Evolutionary conservation across 345 rosid species (phyloP).

Genomic region (Eutrema heterophyllum): DNA sequence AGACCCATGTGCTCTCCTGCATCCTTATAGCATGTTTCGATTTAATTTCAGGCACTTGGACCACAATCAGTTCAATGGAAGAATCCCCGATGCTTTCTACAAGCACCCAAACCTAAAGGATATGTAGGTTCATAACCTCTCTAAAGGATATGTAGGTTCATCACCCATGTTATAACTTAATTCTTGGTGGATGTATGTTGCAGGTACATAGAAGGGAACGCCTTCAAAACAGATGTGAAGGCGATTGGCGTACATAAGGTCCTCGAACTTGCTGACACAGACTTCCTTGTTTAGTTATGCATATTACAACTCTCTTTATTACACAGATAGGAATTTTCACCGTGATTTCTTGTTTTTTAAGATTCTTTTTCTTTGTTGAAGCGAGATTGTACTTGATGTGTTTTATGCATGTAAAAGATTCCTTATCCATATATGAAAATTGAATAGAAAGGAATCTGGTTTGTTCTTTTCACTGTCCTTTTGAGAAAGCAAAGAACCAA

Average conservation of each 20-base stretch:
- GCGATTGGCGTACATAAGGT: slow-evolving; percentile 63
- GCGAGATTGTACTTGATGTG: background rate
- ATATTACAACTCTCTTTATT: background rate
- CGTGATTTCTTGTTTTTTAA: background rate
- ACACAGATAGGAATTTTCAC: background rate
- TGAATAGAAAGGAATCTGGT: background rate
- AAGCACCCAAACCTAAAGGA: slow-evolving; percentile 63
- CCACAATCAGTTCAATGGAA: slow-evolving; percentile 71
- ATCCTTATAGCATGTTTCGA: background rate
- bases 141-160: background rate
- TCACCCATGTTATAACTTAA: background rate
- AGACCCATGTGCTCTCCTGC: background rate
- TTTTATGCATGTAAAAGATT: slow-evolving; percentile 18
- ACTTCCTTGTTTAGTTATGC: slow-evolving; percentile 42
- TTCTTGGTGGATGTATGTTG: background rate
- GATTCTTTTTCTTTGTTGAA: background rate
- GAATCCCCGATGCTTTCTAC: slow-evolving; percentile 63
- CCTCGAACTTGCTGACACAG: slow-evolving; percentile 66
- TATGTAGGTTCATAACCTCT: slow-evolving; percentile 45
- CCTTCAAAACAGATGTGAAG: slow-evolving; percentile 53
- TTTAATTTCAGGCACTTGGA: slow-evolving; percentile 60
- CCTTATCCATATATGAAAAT: slow-evolving; percentile 16
- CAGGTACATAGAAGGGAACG: slow-evolving; percentile 82
- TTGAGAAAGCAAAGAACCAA: slow-evolving; percentile 33
- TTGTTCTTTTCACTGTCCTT: slow-evolving; percentile 23